phyloP scores from a whole-genome alignment of 345 rosid genomes.

The Eucalyptus virginea region DNA sequence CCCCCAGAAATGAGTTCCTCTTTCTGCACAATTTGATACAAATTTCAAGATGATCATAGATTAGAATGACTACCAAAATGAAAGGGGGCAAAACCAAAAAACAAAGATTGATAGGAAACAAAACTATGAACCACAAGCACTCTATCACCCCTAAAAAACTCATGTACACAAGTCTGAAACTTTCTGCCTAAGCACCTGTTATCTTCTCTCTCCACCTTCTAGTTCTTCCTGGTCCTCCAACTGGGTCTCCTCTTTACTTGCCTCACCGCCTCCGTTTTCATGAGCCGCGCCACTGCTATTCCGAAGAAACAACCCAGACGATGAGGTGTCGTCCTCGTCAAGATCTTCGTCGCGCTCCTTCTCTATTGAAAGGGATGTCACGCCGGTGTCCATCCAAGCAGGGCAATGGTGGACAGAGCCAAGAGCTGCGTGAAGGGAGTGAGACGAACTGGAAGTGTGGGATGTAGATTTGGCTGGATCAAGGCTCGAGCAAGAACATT shows the following conservation, averaged over 20 bases:
- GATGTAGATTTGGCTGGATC: not conserved
- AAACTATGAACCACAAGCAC: not conserved
- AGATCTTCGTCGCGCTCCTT: conserved; percentile 72
- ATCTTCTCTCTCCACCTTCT: conserved; percentile 45
- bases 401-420: conserved; percentile 64
- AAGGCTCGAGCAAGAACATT: conserved; percentile 62
- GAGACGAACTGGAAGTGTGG: conserved; percentile 14
- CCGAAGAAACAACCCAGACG: conserved; percentile 61
- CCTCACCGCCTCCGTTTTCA: conserved; percentile 54
- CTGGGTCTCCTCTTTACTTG: conserved; percentile 62
- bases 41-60: not conserved
- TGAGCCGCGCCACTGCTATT: not conserved
- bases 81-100: not conserved
- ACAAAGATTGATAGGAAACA: not conserved
- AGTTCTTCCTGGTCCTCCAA: conserved; percentile 93
- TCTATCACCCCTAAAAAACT: not conserved
- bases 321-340: conserved; percentile 59
- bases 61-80: not conserved
- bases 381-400: conserved; percentile 48
- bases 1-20: not conserved
- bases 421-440: conserved; percentile 24
- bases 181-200: not conserved
- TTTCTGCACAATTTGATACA: not conserved
- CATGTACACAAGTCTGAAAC: not conserved
- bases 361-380: conserved; percentile 25